A percentile compares a stretch with the other conserved stretches of the same genome.
Evolutionary conservation across 116 monocot genomes (phyloP).

Genomic region (Papilionanthe hybrid): DNA sequence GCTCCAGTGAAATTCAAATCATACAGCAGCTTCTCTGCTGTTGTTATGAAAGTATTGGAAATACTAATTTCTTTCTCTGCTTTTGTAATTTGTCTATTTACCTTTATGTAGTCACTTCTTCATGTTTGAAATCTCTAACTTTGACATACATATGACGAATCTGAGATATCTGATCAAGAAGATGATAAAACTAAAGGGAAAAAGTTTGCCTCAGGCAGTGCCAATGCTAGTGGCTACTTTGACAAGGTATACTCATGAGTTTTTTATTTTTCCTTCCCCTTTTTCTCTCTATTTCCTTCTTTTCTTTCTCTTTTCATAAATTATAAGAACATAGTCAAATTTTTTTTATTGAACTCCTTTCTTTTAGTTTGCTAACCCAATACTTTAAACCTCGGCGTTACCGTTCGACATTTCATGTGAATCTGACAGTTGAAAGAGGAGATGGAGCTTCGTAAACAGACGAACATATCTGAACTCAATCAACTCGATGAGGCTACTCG

Average conservation of each 20-base stretch:
- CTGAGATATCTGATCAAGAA: slow-evolving; percentile 62
- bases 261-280: not conserved
- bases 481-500: slow-evolving; percentile 88
- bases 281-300: not conserved
- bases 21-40: not conserved
- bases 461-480: slow-evolving; percentile 82
- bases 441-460: slow-evolving; percentile 80
- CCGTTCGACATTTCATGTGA: not conserved
- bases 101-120: not conserved
- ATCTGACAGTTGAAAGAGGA: slow-evolving; percentile 72
- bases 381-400: not conserved
- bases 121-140: slow-evolving; percentile 37
- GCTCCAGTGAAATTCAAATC: not conserved
- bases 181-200: slow-evolving; percentile 21
- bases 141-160: slow-evolving; percentile 56
- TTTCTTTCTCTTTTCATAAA: not conserved
- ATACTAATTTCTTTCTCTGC: not conserved
- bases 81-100: not conserved
- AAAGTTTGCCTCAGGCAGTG: slow-evolving; percentile 28
- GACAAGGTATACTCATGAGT: slow-evolving; percentile 57
- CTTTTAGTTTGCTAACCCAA: not conserved
- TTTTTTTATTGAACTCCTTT: not conserved
- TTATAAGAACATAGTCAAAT: not conserved
- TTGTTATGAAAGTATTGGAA: not conserved
- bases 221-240: slow-evolving; percentile 61